A percentile compares a stretch with the other conserved stretches of the same genome.
Evolutionary conservation across 192 early-diverging fungal genomes (phyloP).

Genomic region (Umbelopsis sp.): DNA sequence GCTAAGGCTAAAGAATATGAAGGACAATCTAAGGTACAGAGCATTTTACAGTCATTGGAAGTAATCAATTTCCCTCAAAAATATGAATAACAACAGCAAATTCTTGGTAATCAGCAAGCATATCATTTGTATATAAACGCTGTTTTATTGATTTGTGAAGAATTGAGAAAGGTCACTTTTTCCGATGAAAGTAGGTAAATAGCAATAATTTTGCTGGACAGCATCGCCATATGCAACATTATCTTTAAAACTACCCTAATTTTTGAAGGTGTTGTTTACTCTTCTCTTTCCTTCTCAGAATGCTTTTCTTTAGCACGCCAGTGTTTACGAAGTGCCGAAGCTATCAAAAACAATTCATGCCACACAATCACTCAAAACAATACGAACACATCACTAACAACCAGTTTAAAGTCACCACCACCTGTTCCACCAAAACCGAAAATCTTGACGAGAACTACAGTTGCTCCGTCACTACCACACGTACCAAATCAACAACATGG

Average conservation of each 20-base stretch:
- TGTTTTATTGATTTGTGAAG: constrained; percentile 40
- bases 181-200: constrained; percentile 47
- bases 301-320: constrained; percentile 40
- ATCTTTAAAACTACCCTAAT: too few species aligned
- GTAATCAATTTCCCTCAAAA: not conserved
- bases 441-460: constrained; percentile 35
- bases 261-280: not conserved
- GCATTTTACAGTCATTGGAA: not conserved
- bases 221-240: too few species aligned
- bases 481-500: too few species aligned
- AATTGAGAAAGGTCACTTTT: constrained; percentile 50
- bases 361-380: constrained; percentile 37
- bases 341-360: constrained; percentile 44
- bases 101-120: constrained; percentile 13
- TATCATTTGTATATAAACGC: constrained; percentile 45
- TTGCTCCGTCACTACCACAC: not conserved
- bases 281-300: not conserved
- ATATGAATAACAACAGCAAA: not conserved
- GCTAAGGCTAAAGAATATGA: not conserved
- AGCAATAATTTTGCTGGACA: too few species aligned
- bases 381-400: constrained; percentile 8
- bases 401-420: constrained; percentile 21
- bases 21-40: not conserved
- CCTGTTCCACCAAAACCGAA: constrained; percentile 50
- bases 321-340: constrained; percentile 47